Evolutionary conservation across 106 monocot species (phyloP), one percentile per base, ranked within the genome.

Genomic region (Dendrobium huoshanense): DNA sequence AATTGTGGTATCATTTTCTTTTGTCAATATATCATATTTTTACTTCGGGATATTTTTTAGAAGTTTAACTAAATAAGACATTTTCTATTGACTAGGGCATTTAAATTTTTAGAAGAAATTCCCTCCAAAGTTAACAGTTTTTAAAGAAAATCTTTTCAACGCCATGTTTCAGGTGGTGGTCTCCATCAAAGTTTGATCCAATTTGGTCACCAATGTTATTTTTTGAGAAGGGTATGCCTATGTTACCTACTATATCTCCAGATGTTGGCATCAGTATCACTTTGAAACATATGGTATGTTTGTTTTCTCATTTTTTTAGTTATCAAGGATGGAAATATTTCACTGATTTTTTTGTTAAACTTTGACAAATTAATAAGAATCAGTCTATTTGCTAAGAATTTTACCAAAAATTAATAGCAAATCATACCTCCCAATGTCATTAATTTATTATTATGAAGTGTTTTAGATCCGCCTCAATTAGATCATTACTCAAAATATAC

Each of bases 141-240:
- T 10, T 67, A 33, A 68, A 22, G 44, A 18, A 56, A 4, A 17
- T 25, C 10, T 43, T 77, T 78, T 40, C 1, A 77, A 20, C 41
- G 55, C 41, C 40, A 17, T 74, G 42, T 40, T 83, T 59, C 79
- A 99, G 98, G 98, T 99, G 98, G 98, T 91, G 88, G 89, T 92
- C 98, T 56, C 98, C 95, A 55, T 91, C 98, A 19, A 99, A 99
- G 80, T 99, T 99, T 84, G 92, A 95, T 83, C 98, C 98, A 45
- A 51, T 88, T 75, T 37, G 88, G 56, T 92, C 92, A 73, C 98
- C 98, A 48, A 93, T 99, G 98, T 85, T 99, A 29, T 95, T 99
- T 77, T 99, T 95, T 85, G 83, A 95, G 82, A 88, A 91, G 49
- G 98, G 93, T 0, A 67, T 49, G 42, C 95, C 98, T 13, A 27